A percentile compares a stretch with the other conserved stretches of the same genome.
Conservation (phyloP, 2,329 filamentous ascomycete genomes). For the Curvularia eragrostidis region DNA sequence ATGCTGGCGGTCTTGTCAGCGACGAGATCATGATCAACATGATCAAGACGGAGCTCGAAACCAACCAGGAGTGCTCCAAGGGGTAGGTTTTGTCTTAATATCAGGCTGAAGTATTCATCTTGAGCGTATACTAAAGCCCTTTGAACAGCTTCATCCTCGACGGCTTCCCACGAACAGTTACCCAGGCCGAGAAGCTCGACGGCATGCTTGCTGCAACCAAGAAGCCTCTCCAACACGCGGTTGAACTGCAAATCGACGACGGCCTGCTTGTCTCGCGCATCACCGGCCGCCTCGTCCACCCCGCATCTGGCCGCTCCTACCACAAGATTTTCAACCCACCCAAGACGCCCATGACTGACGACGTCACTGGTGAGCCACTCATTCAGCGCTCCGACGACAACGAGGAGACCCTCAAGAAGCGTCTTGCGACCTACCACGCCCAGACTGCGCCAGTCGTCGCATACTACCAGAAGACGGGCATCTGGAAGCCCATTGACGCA, state of each 20-base stretch:
- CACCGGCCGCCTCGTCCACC: constrained; percentile 94
- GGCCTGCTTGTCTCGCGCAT: constrained; percentile 91
- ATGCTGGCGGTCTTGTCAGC: constrained; percentile 94
- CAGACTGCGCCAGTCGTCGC: constrained; percentile 92
- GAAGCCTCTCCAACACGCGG: constrained; percentile 89
- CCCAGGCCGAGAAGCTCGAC: constrained; percentile 93
- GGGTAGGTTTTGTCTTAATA: constrained; percentile 65
- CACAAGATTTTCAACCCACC: constrained; percentile 99
- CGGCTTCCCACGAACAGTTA: constrained; percentile 95
- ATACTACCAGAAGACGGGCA: constrained; percentile 97
- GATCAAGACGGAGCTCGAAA: constrained; percentile 97
- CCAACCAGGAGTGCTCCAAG: constrained; percentile 94
- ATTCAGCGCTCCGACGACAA: constrained; percentile 98
- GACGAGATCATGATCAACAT: constrained; percentile 99
- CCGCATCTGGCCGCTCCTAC: constrained; percentile 93
- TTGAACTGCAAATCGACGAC: constrained; percentile 98
- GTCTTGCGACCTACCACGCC: constrained; percentile 87
- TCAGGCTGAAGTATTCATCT: background rate
- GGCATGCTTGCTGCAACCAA: constrained; percentile 80
- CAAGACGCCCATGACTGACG: constrained; percentile 92
- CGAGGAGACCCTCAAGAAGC: constrained; percentile 93
- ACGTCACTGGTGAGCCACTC: constrained; percentile 93
- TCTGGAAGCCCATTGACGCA: constrained; percentile 95
- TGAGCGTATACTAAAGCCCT: constrained; percentile 5
- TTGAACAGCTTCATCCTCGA: constrained; percentile 89